Evolutionary conservation across 768 basidiomycete species (phyloP).

Genomic region (Pisolithus orientalis): DNA sequence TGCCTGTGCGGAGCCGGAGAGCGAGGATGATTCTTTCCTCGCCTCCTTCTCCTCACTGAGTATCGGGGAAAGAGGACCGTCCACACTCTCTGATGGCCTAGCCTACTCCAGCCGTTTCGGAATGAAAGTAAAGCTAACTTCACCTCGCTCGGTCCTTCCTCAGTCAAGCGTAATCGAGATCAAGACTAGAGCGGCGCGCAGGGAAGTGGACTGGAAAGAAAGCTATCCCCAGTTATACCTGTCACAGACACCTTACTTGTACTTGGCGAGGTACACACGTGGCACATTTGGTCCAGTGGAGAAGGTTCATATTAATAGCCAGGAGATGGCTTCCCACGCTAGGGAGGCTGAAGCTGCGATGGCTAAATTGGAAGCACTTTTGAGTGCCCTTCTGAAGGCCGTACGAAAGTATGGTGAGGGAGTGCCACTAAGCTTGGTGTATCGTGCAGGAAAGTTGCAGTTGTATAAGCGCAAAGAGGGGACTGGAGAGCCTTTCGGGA

Average conservation of each 20-base stretch:
- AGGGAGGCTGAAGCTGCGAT: constrained; percentile 14
- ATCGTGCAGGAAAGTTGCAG: constrained; percentile 33
- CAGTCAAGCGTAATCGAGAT: constrained; percentile 33
- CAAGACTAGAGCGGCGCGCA: constrained; percentile 22
- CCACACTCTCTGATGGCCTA: not conserved
- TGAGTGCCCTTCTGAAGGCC: constrained; percentile 37
- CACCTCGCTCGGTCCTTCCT: constrained; percentile 25
- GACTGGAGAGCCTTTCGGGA: constrained; percentile 13
- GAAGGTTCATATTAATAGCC: constrained; percentile 36
- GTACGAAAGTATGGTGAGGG: constrained; percentile 47
- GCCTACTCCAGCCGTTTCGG: constrained; percentile 1
- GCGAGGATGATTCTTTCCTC: constrained; percentile 19
- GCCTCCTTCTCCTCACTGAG: constrained; percentile 20
- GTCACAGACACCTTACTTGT: constrained; percentile 59
- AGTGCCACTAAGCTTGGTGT: constrained; percentile 52
- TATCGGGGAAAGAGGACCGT: constrained; percentile 5
- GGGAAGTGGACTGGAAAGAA: constrained; percentile 49
- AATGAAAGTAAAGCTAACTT: constrained; percentile 17
- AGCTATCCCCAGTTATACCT: constrained; percentile 62
- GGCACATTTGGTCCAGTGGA: constrained; percentile 48
- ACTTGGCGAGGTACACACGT: constrained; percentile 49
- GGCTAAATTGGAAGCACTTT: constrained; percentile 21
- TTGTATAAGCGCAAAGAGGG: constrained; percentile 42
- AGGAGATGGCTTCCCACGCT: constrained; percentile 18
- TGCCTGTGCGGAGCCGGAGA: constrained; percentile 22